Evolutionary conservation across 2,329 filamentous ascomycete genomes (phyloP).

Genomic region (Clonostachys byssicola): DNA sequence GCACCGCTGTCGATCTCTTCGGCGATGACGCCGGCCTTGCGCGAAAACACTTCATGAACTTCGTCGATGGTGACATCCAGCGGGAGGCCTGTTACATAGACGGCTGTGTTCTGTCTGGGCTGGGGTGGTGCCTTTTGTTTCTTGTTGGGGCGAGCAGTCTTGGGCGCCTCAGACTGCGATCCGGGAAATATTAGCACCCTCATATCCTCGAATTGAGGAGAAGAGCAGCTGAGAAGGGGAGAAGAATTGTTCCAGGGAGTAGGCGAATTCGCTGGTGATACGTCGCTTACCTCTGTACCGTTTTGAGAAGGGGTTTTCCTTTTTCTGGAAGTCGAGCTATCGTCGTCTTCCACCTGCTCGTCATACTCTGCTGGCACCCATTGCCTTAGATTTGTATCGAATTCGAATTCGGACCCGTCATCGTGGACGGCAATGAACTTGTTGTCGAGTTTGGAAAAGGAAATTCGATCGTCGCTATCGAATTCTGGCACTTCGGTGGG

Average conservation of each 20-base stretch:
- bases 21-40: conserved; percentile 84
- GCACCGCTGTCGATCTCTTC: conserved; percentile 88
- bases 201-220: background rate
- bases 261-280: no score
- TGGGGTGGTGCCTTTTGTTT: conserved; percentile 42
- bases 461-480: conserved; percentile 75
- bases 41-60: conserved; percentile 76
- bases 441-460: conserved; percentile 76
- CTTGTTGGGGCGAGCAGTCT: conserved; percentile 33
- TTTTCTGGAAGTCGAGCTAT: conserved; percentile 30
- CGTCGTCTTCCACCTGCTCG: conserved; percentile 5
- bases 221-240: no score
- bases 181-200: conserved; percentile 4
- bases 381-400: conserved; percentile 63
- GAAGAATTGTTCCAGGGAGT: no score
- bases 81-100: conserved; percentile 89
- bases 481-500: conserved; percentile 65
- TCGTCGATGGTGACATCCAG: conserved; percentile 74
- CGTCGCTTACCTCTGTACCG: conserved; percentile 34
- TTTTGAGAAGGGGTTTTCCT: conserved; percentile 33
- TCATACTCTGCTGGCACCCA: conserved; percentile 64
- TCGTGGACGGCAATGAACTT: conserved; percentile 84
- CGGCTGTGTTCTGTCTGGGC: conserved; percentile 73
- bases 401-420: conserved; percentile 82
- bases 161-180: conserved; percentile 19